These are phyloP conservation scores for Akebia trifoliata DNA, from an alignment of 164 flowering plant species.

Conservation along the genomic window DNA sequence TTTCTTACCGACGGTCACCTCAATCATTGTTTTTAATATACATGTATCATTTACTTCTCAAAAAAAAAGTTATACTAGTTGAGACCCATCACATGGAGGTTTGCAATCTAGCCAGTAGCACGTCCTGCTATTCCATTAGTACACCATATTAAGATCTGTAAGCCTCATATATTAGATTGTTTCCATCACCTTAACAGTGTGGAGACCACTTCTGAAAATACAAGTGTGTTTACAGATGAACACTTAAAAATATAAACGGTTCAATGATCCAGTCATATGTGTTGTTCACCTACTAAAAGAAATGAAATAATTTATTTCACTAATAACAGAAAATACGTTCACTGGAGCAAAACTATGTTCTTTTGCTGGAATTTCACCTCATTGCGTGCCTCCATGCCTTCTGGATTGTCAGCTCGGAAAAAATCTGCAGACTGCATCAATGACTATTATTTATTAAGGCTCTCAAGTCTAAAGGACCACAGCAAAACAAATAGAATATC, in stretches of 20 bases:
- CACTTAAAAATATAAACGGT: too few relatives aligned
- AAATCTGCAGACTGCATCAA: slow-evolving; percentile 90
- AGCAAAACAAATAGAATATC: neutral
- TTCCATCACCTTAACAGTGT: neutral
- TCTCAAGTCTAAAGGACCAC: neutral
- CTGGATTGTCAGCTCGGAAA: slow-evolving; percentile 93
- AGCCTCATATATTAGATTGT: neutral
- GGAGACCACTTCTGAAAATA: neutral
- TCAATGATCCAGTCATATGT: too few relatives aligned
- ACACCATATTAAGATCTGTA: neutral
- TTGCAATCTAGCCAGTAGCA: too few relatives aligned
- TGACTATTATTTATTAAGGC: slow-evolving; percentile 3
- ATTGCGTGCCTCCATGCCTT: slow-evolving; percentile 95
- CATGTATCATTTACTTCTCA: too few relatives aligned
- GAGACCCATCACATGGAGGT: too few relatives aligned
- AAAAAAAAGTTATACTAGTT: too few relatives aligned
- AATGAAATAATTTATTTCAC: too few relatives aligned
- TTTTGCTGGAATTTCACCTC: slow-evolving; percentile 50
- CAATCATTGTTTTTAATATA: too few relatives aligned
- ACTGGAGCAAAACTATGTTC: neutral
- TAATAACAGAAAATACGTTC: too few relatives aligned
- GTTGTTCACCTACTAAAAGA: too few relatives aligned
- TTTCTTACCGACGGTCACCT: too few relatives aligned
- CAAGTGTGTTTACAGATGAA: neutral
- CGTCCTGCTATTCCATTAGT: too few relatives aligned